Base-by-base conservation (phyloP, 306 rosid species). In the Amphicarpaea edgeworthii region DNA sequence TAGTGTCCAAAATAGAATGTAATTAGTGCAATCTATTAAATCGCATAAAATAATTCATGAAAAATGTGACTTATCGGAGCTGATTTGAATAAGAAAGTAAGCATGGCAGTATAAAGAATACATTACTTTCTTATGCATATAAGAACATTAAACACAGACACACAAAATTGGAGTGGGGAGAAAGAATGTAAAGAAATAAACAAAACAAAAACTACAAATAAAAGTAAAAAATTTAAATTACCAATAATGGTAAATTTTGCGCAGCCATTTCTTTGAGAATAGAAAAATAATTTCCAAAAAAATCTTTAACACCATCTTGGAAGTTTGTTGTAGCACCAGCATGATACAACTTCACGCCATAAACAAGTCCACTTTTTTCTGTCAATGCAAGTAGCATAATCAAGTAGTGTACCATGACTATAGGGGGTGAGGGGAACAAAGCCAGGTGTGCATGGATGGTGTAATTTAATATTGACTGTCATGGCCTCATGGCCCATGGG, bases 291-390 rank as follows among this genome's bases (percentile, higher is more conserved):
- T 85, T 91, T 37, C 96, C 91, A 45, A 90, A 87, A 49, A 88
- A 86, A 90, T 91, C 93, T 10, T 93, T 91, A 32, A 94, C 97
- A 41, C 98, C 98, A 83, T 94, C 93, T 82, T 91, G 96, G 79
- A 96, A 91, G 75, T 94, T 91, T 41, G 98, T 94, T 2, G 98
- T 94, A 11, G 98, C 96, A 78, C 96, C 98, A 75, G 96, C 97
- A 79, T 96, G 98, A 79, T 93, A 93, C 85, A 93, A 76, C 82
- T 93, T 93, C 75, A 93, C 94, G 78, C 90, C 96, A 86, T 63
- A 88, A 51, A 91, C 85, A 70, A 75, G 74, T 69, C 94, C 94
- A 85, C 96, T 94, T 86, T 54, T 83, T 85, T 83, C 96, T 93
- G 84, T 62, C 59, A 82, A 67, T 10, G 17, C 51, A 81, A 75